A percentile compares a stretch with the other conserved stretches of the same genome.
Evolutionary conservation across 1,139 yeast species (phyloP).

Genomic region (Pichia norvegensis): DNA sequence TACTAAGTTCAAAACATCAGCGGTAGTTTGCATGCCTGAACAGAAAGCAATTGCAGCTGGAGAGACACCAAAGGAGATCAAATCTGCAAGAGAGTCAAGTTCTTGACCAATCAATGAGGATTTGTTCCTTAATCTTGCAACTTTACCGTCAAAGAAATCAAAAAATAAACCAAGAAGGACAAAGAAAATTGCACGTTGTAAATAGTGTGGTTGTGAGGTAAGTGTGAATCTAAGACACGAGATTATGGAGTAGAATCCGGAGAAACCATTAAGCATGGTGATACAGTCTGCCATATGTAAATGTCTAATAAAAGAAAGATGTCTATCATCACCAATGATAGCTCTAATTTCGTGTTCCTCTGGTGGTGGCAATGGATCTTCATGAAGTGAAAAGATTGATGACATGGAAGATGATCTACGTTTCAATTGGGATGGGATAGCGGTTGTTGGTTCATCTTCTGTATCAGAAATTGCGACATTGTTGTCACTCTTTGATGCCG

Average conservation of each 20-base stretch:
- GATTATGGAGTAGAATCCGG: conserved; percentile 84
- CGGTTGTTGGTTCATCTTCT: conserved; percentile 9
- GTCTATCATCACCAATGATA: conserved; percentile 73
- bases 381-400: conserved; percentile 26
- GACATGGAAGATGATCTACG: conserved; percentile 28
- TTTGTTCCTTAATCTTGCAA: conserved; percentile 88
- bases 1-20: conserved; percentile 68
- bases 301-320: conserved; percentile 65
- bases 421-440: conserved; percentile 5
- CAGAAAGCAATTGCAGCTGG: conserved; percentile 92
- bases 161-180: conserved; percentile 84
- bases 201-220: conserved; percentile 60
- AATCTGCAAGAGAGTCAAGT: conserved; percentile 90
- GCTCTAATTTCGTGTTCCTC: conserved; percentile 70
- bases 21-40: conserved; percentile 77
- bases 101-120: conserved; percentile 95
- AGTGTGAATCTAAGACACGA: conserved; percentile 76
- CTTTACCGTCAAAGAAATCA: conserved; percentile 95
- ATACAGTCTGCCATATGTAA: conserved; percentile 94
- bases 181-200: conserved; percentile 84
- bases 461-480: conserved; percentile 14
- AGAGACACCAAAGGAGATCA: conserved; percentile 85
- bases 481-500: neutral
- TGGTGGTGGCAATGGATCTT: conserved; percentile 29
- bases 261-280: conserved; percentile 82